phyloP scores from a whole-genome alignment of 2,329 filamentous ascomycete species.

The Penicillium occitanis region DNA sequence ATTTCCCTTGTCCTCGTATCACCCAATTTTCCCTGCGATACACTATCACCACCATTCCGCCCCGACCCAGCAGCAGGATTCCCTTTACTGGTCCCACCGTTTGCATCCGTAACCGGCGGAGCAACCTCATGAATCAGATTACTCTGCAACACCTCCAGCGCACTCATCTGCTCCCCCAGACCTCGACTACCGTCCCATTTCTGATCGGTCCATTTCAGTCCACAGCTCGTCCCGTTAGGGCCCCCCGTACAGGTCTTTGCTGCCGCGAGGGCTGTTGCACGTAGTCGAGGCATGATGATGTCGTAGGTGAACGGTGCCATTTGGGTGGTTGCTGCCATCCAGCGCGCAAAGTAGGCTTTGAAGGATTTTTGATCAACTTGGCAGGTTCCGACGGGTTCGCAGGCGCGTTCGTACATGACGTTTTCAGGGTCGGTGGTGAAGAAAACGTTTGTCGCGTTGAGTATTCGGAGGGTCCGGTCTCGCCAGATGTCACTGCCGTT shows the following conservation, averaged over 20 bases:
- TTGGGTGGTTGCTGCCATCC: constrained; percentile 59
- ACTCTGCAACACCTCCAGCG: constrained; percentile 36
- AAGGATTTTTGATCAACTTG: constrained; percentile 65
- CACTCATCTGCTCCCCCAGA: constrained; percentile 44
- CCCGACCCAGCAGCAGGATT: constrained; percentile 32
- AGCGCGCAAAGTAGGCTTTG: constrained; percentile 65
- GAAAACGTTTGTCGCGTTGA: constrained; percentile 21
- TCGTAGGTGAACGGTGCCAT: constrained; percentile 58
- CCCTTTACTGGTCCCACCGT: constrained; percentile 36
- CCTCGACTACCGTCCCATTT: constrained; percentile 40
- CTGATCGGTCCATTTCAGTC: constrained; percentile 41
- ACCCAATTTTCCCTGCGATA: constrained; percentile 23
- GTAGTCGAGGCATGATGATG: constrained; percentile 53
- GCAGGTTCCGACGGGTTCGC: constrained; percentile 56
- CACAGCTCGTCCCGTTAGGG: constrained; percentile 40
- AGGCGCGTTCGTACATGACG: constrained; percentile 61
- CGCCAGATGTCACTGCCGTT: constrained; percentile 26
- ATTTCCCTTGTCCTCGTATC: constrained; percentile 23
- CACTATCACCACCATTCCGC: constrained; percentile 21
- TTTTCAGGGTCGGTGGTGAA: constrained; percentile 21
- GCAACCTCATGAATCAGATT: constrained; percentile 34
- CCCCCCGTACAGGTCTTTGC: constrained; percentile 55
- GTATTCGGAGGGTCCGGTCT: constrained; percentile 20
- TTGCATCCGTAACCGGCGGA: constrained; percentile 32
- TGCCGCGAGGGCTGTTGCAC: constrained; percentile 55